Percentiles rank a stretch among this genome's conserved stretches.
Evolutionary conservation across 1,139 yeast genomes (phyloP).

Genomic region (Taphrina deformans): DNA sequence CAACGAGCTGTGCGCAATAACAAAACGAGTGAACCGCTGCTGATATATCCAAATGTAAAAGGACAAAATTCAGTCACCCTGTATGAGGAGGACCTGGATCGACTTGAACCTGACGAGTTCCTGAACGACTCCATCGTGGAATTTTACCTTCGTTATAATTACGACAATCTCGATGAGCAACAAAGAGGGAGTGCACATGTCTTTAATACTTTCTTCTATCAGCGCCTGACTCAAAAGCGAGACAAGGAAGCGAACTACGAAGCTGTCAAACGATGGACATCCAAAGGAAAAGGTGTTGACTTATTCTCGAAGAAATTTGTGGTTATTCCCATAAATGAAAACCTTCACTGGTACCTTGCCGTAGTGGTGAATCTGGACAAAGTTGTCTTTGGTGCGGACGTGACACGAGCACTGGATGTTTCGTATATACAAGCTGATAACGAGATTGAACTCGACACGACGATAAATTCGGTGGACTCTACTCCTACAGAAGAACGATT

Average conservation of each 20-base stretch:
- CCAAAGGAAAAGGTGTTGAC: conserved; percentile 54
- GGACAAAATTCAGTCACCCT: conserved; percentile 44
- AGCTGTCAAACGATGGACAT: conserved; percentile 78
- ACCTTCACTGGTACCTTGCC: conserved; percentile 81
- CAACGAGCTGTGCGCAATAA: neutral
- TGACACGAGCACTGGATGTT: conserved; percentile 5
- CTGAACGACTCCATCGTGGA: conserved; percentile 50
- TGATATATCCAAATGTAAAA: conserved; percentile 32
- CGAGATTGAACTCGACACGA: neutral
- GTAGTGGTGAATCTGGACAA: conserved; percentile 55
- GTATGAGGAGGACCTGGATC: conserved; percentile 43
- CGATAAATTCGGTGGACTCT: neutral
- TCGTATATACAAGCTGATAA: conserved; percentile 6
- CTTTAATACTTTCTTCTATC: conserved; percentile 82
- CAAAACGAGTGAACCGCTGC: conserved; percentile 20
- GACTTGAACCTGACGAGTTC: conserved; percentile 47
- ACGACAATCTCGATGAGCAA: conserved; percentile 11
- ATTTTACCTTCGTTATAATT: conserved; percentile 45
- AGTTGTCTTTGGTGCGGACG: conserved; percentile 21
- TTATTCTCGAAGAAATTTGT: conserved; percentile 62
- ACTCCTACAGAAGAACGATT: neutral
- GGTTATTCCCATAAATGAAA: conserved; percentile 78
- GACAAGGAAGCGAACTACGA: conserved; percentile 52
- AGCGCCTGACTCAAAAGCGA: conserved; percentile 53
- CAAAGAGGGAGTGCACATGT: conserved; percentile 48